Conservation (phyloP, 2,329 filamentous ascomycete species). For the Sclerotinia sclerotiorum region DNA sequence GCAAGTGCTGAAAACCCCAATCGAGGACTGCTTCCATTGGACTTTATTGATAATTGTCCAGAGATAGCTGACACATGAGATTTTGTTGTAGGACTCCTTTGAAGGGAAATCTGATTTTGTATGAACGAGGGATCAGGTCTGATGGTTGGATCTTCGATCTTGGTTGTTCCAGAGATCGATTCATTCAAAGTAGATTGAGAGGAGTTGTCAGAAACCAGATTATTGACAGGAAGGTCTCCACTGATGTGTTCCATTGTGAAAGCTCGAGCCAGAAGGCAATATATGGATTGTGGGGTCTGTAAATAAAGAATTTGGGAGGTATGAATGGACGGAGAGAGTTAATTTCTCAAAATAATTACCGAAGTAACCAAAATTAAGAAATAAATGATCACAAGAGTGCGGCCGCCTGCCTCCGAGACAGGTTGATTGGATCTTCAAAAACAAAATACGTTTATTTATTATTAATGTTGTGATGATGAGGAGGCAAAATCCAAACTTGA, state of each 20-base stretch:
- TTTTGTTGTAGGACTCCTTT: slow-evolving; percentile 32
- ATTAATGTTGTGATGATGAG: not conserved
- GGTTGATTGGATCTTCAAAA: not conserved
- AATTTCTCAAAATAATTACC: slow-evolving; percentile 4
- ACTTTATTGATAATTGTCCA: slow-evolving; percentile 33
- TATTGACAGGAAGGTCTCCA: slow-evolving; percentile 16
- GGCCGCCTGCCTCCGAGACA: slow-evolving; percentile 2
- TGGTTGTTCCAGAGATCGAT: slow-evolving; percentile 22
- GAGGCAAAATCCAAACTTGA: slow-evolving; percentile 1
- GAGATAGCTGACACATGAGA: slow-evolving; percentile 31
- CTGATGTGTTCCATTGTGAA: slow-evolving; percentile 25
- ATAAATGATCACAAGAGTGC: not conserved
- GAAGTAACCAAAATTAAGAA: slow-evolving; percentile 16
- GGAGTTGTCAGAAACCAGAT: not conserved
- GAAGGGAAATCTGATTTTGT: slow-evolving; percentile 34
- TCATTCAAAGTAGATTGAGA: slow-evolving; percentile 26
- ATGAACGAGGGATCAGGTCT: slow-evolving; percentile 32
- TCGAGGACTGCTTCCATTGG: slow-evolving; percentile 27
- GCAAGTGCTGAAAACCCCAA: slow-evolving; percentile 24
- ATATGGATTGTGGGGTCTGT: slow-evolving; percentile 5
- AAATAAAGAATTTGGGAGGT: not conserved
- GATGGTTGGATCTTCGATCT: slow-evolving; percentile 7
- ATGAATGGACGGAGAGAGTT: not conserved
- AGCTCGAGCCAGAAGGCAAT: not conserved
- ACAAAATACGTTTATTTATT: not conserved